These are phyloP conservation scores for Geotrichum fermentans DNA, from an alignment of 1,139 yeast genomes.

Conservation along the genomic window DNA sequence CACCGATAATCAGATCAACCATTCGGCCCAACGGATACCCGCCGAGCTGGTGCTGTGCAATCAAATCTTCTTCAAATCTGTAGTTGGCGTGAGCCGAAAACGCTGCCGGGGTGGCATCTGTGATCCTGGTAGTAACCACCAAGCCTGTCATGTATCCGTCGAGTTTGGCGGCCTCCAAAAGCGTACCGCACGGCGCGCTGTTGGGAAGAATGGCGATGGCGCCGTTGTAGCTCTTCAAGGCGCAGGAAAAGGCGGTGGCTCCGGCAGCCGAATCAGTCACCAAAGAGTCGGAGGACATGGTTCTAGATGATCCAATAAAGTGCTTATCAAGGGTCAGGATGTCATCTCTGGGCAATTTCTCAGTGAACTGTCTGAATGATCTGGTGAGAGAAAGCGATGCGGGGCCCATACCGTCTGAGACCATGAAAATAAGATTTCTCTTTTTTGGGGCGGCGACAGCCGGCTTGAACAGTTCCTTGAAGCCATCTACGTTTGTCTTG, in stretches of 20 bases:
- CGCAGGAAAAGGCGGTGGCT: conserved; percentile 85
- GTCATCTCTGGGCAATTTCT: conserved; percentile 49
- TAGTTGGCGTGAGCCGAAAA: conserved; percentile 71
- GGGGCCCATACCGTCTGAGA: conserved; percentile 92
- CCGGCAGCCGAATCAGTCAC: conserved; percentile 93
- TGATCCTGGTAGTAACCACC: conserved; percentile 79
- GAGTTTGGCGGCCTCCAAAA: conserved; percentile 75
- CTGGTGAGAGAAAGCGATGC: conserved; percentile 73
- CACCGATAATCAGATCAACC: conserved; percentile 82
- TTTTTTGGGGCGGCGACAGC: conserved; percentile 22
- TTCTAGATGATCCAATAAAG: conserved; percentile 71
- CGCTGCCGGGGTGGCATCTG: conserved; percentile 88
- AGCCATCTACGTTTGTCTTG: not conserved
- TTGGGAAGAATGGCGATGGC: conserved; percentile 72
- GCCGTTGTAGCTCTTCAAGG: conserved; percentile 71
- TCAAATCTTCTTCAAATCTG: conserved; percentile 71
- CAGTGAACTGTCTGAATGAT: conserved; percentile 57
- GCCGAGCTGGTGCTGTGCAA: conserved; percentile 82
- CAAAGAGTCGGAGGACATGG: conserved; percentile 64
- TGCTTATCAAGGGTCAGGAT: conserved; percentile 58
- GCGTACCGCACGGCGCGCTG: conserved; percentile 65
- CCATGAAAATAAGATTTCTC: conserved; percentile 75
- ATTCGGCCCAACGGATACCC: conserved; percentile 67
- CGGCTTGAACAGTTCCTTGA: not conserved
- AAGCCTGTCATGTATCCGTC: conserved; percentile 75